These are phyloP conservation scores for Fomitopsis schrenkii DNA, from an alignment of 1,284 basidiomycete species.

Conservation along the genomic window DNA sequence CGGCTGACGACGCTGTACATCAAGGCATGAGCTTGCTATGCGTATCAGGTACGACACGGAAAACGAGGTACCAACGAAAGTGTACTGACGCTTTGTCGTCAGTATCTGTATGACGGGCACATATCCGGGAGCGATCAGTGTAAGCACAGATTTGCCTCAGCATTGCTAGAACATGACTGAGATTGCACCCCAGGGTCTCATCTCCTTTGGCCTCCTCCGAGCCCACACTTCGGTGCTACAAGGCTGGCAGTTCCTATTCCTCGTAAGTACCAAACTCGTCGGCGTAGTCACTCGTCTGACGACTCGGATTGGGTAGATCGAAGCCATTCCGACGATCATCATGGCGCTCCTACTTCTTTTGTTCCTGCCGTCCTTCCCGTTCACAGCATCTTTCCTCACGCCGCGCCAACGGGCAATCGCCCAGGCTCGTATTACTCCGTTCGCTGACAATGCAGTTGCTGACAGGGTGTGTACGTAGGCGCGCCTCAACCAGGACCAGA, in stretches of 20 bases:
- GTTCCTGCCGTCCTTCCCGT: constrained; percentile 42
- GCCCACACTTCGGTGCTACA: constrained; percentile 39
- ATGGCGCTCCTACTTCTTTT: constrained; percentile 43
- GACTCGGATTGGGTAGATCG: constrained; percentile 31
- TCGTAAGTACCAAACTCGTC: constrained; percentile 29
- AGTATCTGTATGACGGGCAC: constrained; percentile 54
- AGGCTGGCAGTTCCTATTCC: constrained; percentile 55
- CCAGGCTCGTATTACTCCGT: constrained; percentile 9
- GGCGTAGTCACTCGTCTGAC: not conserved
- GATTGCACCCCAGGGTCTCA: constrained; percentile 35
- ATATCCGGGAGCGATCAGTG: constrained; percentile 50
- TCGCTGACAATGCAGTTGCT: not conserved
- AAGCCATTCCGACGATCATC: constrained; percentile 48
- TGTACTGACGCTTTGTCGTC: not conserved
- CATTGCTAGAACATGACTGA: not conserved
- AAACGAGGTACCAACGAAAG: not conserved
- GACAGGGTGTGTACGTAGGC: constrained; percentile 26
- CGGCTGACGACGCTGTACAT: not conserved
- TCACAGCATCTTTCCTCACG: constrained; percentile 32
- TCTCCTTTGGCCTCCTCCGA: constrained; percentile 51
- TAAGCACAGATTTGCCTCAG: constrained; percentile 18
- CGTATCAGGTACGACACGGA: constrained; percentile 37
- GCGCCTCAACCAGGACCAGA: constrained; percentile 48
- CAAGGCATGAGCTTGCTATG: constrained; percentile 47
- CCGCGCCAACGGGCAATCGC: constrained; percentile 49